A percentile compares a stretch with the other conserved stretches of the same genome.
Evolutionary conservation across 2,329 filamentous ascomycete genomes (phyloP).

Genomic region (Sarocladiaceae sp.): DNA sequence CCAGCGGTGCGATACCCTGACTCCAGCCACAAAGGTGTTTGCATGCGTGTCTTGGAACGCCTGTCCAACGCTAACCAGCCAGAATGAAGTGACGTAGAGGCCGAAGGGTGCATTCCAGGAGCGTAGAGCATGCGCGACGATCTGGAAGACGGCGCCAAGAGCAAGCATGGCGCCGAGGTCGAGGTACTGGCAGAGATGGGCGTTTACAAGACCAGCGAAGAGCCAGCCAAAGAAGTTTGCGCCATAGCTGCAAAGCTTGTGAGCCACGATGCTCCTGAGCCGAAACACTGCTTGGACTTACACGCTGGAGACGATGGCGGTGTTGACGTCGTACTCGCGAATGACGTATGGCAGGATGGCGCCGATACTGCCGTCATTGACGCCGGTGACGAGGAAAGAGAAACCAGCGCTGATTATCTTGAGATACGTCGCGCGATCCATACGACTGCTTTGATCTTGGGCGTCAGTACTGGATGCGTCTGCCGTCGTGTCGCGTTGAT

Average conservation of each 20-base stretch:
- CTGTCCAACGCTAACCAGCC: conserved; percentile 51
- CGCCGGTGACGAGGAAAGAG: conserved; percentile 59
- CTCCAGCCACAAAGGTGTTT: conserved; percentile 52
- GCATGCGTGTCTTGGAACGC: conserved; percentile 58
- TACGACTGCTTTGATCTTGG: neutral
- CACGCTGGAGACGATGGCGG: conserved; percentile 44
- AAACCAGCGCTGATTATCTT: conserved; percentile 51
- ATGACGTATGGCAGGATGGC: conserved; percentile 58
- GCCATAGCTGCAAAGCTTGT: conserved; percentile 46
- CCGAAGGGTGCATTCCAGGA: conserved; percentile 51
- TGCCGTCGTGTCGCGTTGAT: neutral
- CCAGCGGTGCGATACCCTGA: conserved; percentile 49
- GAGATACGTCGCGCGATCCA: conserved; percentile 23
- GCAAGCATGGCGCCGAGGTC: conserved; percentile 50
- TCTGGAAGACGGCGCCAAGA: conserved; percentile 49
- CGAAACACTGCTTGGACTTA: conserved; percentile 27
- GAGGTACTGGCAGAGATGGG: conserved; percentile 43
- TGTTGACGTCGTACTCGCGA: conserved; percentile 46
- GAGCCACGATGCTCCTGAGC: too few species aligned
- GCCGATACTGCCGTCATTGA: conserved; percentile 59
- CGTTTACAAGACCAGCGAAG: conserved; percentile 49
- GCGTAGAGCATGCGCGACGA: conserved; percentile 46
- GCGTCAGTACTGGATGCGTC: neutral
- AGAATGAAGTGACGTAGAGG: conserved; percentile 52
- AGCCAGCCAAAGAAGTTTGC: conserved; percentile 56